These are phyloP conservation scores for Alternaria viburni DNA, from an alignment of 2,329 filamentous ascomycete genomes.

Conservation along the genomic window DNA sequence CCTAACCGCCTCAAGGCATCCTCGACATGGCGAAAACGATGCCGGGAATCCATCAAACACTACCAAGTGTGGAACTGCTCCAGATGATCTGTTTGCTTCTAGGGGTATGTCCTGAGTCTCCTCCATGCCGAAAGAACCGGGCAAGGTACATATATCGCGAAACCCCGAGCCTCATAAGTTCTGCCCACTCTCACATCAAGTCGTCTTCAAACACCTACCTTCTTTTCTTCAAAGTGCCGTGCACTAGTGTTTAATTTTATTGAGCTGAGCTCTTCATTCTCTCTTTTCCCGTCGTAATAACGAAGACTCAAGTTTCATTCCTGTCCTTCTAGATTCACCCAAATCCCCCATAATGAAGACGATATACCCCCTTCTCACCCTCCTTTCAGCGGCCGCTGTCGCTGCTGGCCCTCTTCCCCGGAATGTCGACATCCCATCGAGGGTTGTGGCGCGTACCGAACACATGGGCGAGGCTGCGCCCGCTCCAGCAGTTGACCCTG, in stretches of 20 bases:
- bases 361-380: constrained; percentile 29
- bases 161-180: constrained; percentile 1
- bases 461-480: constrained; percentile 8
- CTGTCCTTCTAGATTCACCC: neutral
- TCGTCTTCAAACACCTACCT: constrained; percentile 15
- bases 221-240: constrained; percentile 27
- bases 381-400: constrained; percentile 26
- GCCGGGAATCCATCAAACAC: constrained; percentile 20
- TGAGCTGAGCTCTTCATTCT: constrained; percentile 33
- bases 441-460: constrained; percentile 20
- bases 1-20: constrained; percentile 17
- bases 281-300: constrained; percentile 14
- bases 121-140: constrained; percentile 2
- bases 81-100: constrained; percentile 16
- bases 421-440: constrained; percentile 11
- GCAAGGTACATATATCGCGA: constrained; percentile 18
- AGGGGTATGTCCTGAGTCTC: constrained; percentile 7
- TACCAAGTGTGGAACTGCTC: constrained; percentile 10
- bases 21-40: constrained; percentile 8
- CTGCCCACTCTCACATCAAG: constrained; percentile 6
- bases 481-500: constrained; percentile 11
- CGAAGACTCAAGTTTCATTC: neutral
- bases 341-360: constrained; percentile 30
- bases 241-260: constrained; percentile 29
- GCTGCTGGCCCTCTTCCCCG: constrained; percentile 28